Base-by-base conservation (phyloP, 2,329 filamentous ascomycete genomes). In the Phyllosticta citribraziliensis region DNA sequence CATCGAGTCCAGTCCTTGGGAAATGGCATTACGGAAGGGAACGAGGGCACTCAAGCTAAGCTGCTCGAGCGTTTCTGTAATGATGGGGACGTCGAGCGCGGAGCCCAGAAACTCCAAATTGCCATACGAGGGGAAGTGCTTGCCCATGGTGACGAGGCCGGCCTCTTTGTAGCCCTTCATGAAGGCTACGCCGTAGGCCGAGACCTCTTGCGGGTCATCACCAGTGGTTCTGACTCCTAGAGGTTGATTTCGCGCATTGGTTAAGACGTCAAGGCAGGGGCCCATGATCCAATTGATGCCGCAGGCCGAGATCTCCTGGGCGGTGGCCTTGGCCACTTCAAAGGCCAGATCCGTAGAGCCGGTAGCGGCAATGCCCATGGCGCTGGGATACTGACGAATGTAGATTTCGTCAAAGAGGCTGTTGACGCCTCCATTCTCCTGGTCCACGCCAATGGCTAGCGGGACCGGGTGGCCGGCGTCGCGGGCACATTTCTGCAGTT, bases 341-440 rank as follows among this genome's bases (percentile, higher is more conserved):
- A 93, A 96, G 5, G 93, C 90, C 60, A 97, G 79, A 11, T 94
- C 85, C 40, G 86, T 87, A 11, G 88, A 92, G 24, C 92, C 91
- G 4, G 92, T 91, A 22, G 94, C 94, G n/a, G 93, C 91, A 63
- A 97, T 82, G 12, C 92, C 93, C 93, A 99, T 97, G 64, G 93
- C 89, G 70, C 92, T 96, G 9, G 94, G 94, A 67, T 96, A 99
- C 72, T 97, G 94, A 66, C 91, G 91, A 67, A 97, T 93, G 72
- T 92, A 94, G 69, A 94, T 90, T 67, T 96, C 91, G 72, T 97
- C 93, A 70, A 95, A 97, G 2, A 97, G 82, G 75, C 91, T 96
- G 77, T 97, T 97, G 73, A 97, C 93, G 2, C 93, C 92, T 65
- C 94, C 94, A 84, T 99, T 97, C 74, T 99, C 94, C 72, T 99